Evolutionary conservation across 164 flowering plant genomes (phyloP).

Genomic region (Chloranthus sessilifolius): DNA sequence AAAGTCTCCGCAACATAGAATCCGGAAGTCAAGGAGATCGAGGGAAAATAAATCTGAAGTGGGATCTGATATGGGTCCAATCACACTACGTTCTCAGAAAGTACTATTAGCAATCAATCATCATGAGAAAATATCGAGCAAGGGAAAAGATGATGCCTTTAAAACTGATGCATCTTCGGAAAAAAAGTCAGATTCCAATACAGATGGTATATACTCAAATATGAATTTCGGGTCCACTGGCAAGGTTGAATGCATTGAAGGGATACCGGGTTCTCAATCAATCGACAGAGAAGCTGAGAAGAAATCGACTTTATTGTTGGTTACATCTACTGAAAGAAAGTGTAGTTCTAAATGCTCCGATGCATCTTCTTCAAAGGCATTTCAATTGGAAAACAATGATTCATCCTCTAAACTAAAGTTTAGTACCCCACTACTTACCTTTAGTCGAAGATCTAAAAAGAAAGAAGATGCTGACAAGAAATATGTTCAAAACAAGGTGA

Average conservation of each 20-base stretch:
- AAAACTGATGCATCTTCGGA: slow-evolving; percentile 7
- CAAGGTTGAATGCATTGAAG: slow-evolving; percentile 8
- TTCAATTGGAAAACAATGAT: slow-evolving; percentile 8
- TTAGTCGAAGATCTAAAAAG: slow-evolving; percentile 21
- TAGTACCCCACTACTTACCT: slow-evolving; percentile 23
- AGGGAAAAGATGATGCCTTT: slow-evolving; percentile 3
- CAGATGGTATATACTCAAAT: slow-evolving; percentile 6
- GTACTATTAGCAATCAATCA: slow-evolving; percentile 2
- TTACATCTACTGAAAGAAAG: slow-evolving; percentile 7
- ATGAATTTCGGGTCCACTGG: not conserved
- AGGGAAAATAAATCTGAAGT: slow-evolving; percentile 5
- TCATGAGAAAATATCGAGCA: slow-evolving; percentile 5
- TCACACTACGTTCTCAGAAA: slow-evolving; percentile 3
- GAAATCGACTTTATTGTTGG: not conserved
- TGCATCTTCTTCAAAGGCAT: slow-evolving; percentile 1
- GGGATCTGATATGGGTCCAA: slow-evolving; percentile 4
- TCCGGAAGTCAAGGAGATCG: slow-evolving; percentile 7
- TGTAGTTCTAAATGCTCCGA: slow-evolving; percentile 10
- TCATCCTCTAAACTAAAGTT: slow-evolving; percentile 13
- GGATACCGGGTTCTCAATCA: slow-evolving; percentile 9
- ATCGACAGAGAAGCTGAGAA: slow-evolving; percentile 2
- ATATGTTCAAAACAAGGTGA: slow-evolving; percentile 2
- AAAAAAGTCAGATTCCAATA: slow-evolving; percentile 4
- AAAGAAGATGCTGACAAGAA: slow-evolving; percentile 17
- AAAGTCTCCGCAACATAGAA: slow-evolving; percentile 4